A percentile compares a stretch with the other conserved stretches of the same genome.
Evolutionary conservation across 2,329 filamentous ascomycete genomes (phyloP).

Genomic region (Hypoxylon sp.): DNA sequence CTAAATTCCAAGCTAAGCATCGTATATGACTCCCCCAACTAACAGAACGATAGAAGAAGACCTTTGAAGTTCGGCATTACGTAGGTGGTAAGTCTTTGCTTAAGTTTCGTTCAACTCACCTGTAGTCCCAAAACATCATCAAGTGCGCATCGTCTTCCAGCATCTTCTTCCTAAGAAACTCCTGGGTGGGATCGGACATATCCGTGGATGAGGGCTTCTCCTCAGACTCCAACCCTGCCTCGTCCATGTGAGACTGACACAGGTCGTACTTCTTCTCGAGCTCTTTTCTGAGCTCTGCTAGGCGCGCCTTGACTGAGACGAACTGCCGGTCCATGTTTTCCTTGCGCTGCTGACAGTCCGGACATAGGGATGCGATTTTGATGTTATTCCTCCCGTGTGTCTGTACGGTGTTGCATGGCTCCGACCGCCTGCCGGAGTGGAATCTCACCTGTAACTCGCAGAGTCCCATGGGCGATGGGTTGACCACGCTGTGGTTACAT

Average conservation of each 20-base stretch:
- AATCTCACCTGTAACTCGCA: conserved; percentile 44
- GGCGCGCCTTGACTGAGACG: conserved; percentile 29
- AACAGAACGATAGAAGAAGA: background rate
- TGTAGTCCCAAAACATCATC: conserved; percentile 45
- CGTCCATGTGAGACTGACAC: conserved; percentile 43
- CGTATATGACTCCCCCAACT: background rate
- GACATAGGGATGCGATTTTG: conserved; percentile 37
- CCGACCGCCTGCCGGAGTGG: conserved; percentile 9
- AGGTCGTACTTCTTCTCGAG: conserved; percentile 45
- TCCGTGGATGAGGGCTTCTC: background rate
- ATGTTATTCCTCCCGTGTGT: conserved; percentile 46
- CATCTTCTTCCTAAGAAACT: conserved; percentile 45
- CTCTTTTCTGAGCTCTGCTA: conserved; percentile 36
- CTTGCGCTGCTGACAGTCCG: conserved; percentile 39
- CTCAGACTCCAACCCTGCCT: conserved; percentile 35
- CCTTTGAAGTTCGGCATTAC: background rate
- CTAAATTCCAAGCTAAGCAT: background rate
- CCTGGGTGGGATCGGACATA: conserved; percentile 27
- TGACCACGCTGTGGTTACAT: conserved; percentile 50
- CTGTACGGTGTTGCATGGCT: conserved; percentile 40
- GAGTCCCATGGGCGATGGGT: conserved; percentile 18
- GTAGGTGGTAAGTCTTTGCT: background rate
- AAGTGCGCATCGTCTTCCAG: conserved; percentile 43
- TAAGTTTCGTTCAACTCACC: background rate
- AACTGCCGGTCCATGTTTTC: conserved; percentile 24